A percentile compares a stretch with the other conserved stretches of the same genome.
phyloP scores from a whole-genome alignment of 805 yeast genomes.

The Debaryomyces prosopidis region DNA sequence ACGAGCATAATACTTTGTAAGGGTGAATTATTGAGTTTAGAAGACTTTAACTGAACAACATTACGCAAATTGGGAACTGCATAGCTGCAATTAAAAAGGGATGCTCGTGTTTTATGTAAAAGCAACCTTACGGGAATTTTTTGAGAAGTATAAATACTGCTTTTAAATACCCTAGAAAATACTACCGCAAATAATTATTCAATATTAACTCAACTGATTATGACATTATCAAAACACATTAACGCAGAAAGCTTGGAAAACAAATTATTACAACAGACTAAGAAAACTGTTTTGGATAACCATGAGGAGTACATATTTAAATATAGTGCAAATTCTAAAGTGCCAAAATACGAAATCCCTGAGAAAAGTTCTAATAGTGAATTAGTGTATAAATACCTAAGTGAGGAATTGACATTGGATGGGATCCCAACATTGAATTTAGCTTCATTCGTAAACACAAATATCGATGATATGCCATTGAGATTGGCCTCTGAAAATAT shows the following conservation, averaged over 20 bases:
- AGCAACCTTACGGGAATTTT: no score
- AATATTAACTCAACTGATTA: slow-evolving; percentile 10
- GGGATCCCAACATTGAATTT: slow-evolving; percentile 82
- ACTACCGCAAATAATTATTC: no score
- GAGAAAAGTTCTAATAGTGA: slow-evolving; percentile 51
- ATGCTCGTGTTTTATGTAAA: no score
- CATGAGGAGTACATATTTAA: slow-evolving; percentile 32
- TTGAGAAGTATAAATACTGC: no score
- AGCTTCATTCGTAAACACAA: slow-evolving; percentile 88
- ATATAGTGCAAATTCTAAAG: slow-evolving; percentile 28
- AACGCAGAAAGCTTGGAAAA: slow-evolving; percentile 44
- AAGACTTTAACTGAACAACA: no score
- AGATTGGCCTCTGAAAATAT: slow-evolving; percentile 66
- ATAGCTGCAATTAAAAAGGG: no score
- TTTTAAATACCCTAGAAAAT: no score
- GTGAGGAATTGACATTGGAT: slow-evolving; percentile 75
- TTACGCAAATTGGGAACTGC: no score
- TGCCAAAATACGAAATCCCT: slow-evolving; percentile 66
- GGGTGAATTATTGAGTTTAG: no score
- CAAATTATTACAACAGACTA: slow-evolving; percentile 24
- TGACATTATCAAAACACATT: slow-evolving; percentile 48
- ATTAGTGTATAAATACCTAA: slow-evolving; percentile 61
- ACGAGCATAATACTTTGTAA: no score
- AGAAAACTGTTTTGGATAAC: slow-evolving; percentile 20
- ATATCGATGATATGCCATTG: slow-evolving; percentile 41